These are phyloP conservation scores for Hymenoscyphus salicellus DNA, from an alignment of 2,329 filamentous ascomycete species.

Conservation along the genomic window DNA sequence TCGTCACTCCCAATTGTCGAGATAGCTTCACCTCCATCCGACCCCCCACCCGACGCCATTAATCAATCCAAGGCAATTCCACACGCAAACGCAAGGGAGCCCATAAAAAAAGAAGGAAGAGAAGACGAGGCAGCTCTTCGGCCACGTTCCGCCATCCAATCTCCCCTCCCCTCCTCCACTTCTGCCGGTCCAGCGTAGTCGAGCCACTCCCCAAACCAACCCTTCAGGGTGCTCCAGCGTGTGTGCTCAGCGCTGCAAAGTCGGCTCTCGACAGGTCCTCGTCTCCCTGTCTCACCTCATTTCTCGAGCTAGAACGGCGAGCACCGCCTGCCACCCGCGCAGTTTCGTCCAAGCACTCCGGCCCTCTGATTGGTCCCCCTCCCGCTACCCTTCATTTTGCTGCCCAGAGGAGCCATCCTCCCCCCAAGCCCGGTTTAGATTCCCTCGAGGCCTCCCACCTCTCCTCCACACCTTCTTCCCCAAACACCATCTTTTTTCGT, in stretches of 20 bases:
- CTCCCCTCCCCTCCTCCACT: background rate
- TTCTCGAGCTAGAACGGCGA: conserved; percentile 21
- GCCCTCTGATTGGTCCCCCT: background rate
- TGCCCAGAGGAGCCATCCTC: background rate
- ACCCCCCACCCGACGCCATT: background rate
- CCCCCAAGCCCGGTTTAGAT: background rate
- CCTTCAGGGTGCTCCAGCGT: background rate
- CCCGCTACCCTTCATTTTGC: background rate
- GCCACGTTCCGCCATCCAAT: background rate
- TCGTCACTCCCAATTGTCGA: background rate
- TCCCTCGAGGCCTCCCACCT: background rate
- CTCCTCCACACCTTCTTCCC: background rate
- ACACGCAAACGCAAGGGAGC: background rate
- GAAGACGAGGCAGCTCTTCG: background rate
- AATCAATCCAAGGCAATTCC: background rate
- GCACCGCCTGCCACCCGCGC: conserved; percentile 30
- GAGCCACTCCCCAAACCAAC: background rate
- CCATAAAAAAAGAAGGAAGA: background rate
- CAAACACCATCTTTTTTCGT: conserved; percentile 2
- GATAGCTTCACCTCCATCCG: background rate
- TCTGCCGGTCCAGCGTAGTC: background rate
- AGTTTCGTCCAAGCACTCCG: conserved; percentile 18
- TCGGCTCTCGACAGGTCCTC: no score
- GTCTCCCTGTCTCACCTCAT: conserved; percentile 28
- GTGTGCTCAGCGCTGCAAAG: background rate